These are phyloP conservation scores for Skeletonema menzelii DNA, from an alignment of 108 stramenopile species.

Conservation along the genomic window DNA sequence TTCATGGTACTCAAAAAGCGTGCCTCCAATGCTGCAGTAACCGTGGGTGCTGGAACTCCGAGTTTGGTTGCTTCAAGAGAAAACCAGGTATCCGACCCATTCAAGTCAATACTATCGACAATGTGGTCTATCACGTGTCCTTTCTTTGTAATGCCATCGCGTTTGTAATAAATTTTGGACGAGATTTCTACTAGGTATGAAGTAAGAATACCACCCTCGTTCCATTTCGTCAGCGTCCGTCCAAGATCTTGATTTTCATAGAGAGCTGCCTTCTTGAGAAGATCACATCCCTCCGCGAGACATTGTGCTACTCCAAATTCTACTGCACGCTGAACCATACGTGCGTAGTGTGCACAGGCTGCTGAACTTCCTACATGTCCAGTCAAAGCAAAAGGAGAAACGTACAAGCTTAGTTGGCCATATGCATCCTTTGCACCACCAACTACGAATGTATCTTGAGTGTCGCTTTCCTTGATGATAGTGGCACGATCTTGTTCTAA, in stretches of 20 bases:
- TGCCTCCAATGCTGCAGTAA: conserved; percentile 88
- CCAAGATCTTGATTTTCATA: conserved; percentile 81
- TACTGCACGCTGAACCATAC: conserved; percentile 94
- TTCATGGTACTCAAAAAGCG: conserved; percentile 74
- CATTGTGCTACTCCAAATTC: conserved; percentile 92
- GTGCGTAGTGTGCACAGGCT: conserved; percentile 58
- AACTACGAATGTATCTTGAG: conserved; percentile 80
- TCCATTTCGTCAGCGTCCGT: conserved; percentile 76
- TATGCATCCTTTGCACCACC: conserved; percentile 84
- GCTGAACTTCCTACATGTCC: conserved; percentile 63
- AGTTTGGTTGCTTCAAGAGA: conserved; percentile 87
- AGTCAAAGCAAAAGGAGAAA: conserved; percentile 71
- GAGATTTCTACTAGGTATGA: conserved; percentile 88
- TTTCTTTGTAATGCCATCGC: conserved; percentile 65
- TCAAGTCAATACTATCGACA: conserved; percentile 84
- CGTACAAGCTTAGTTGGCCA: conserved; percentile 64
- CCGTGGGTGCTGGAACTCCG: conserved; percentile 74
- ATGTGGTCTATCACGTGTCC: conserved; percentile 73
- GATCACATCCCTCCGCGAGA: conserved; percentile 86
- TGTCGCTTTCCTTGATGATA: conserved; percentile 44
- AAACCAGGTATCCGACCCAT: conserved; percentile 91
- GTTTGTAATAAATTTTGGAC: conserved; percentile 68
- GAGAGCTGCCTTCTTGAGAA: conserved; percentile 66
- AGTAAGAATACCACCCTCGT: conserved; percentile 58
- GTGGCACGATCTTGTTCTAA: conserved; percentile 51